Percentiles rank a stretch among this genome's conserved stretches.
phyloP scores from a whole-genome alignment of 352 stramenopile genomes.

The Phytopythium sindhum region DNA sequence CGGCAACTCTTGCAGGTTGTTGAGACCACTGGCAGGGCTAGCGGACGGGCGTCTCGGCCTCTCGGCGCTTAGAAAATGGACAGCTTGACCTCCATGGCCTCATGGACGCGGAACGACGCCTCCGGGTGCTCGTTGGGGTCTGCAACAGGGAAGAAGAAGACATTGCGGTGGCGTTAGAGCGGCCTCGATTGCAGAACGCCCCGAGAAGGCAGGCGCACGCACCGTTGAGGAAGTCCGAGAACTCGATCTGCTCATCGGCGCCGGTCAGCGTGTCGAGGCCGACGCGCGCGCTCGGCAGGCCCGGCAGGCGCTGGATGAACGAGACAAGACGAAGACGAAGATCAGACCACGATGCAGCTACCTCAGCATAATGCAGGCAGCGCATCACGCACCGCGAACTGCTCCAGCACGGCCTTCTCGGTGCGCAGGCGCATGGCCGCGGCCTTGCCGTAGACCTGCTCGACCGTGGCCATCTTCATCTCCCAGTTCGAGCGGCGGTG shows the following conservation, averaged over 20 bases:
- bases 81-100: conserved; percentile 89
- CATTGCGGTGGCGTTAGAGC: too few relatives aligned
- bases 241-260: conserved; percentile 76
- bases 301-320: conserved; percentile 61
- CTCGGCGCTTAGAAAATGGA: conserved; percentile 72
- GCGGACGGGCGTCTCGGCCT: neutral
- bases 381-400: conserved; percentile 53
- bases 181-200: too few relatives aligned
- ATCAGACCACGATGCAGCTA: neutral
- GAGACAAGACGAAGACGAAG: neutral
- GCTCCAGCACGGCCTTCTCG: conserved; percentile 85
- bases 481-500: conserved; percentile 78
- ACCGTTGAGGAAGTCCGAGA: conserved; percentile 84
- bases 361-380: neutral
- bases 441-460: conserved; percentile 88
- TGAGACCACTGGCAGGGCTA: neutral
- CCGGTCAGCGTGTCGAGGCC: conserved; percentile 80
- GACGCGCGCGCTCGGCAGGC: conserved; percentile 68
- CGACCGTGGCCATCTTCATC: conserved; percentile 85
- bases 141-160: too few relatives aligned
- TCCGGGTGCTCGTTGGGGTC: conserved; percentile 79
- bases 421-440: conserved; percentile 85
- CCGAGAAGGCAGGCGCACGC: too few relatives aligned
- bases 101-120: conserved; percentile 79
- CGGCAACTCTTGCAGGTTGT: neutral